These are phyloP conservation scores for Tulasnella sp. DNA, from an alignment of 768 basidiomycete genomes.

Conservation along the genomic window DNA sequence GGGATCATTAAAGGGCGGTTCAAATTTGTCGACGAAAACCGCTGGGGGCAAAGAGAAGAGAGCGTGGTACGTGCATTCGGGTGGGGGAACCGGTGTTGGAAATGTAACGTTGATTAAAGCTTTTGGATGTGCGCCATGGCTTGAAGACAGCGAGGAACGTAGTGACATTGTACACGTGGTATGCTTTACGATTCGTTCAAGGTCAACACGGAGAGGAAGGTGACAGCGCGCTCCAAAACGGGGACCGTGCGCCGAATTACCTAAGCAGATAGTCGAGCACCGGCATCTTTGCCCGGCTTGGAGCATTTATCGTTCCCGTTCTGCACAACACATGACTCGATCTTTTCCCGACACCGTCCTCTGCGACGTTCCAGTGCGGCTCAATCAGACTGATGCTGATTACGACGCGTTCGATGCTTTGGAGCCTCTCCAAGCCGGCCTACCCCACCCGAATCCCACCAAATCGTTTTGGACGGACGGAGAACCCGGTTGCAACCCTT, in stretches of 20 bases:
- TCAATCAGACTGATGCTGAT: background rate
- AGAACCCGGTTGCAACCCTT: slow-evolving; percentile 56
- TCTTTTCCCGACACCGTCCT: background rate
- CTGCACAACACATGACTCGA: slow-evolving; percentile 3
- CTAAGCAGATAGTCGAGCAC: background rate
- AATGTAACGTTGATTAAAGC: slow-evolving; percentile 12
- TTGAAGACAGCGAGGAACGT: slow-evolving; percentile 13
- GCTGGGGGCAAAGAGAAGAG: slow-evolving; percentile 40
- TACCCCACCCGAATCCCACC: slow-evolving; percentile 64
- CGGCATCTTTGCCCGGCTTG: background rate
- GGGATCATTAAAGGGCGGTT: slow-evolving; percentile 38
- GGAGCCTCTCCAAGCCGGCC: slow-evolving; percentile 25
- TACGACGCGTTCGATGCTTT: background rate
- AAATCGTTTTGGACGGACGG: slow-evolving; percentile 68
- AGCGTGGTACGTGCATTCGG: slow-evolving; percentile 37
- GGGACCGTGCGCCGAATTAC: background rate
- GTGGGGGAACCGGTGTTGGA: background rate
- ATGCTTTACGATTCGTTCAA: background rate
- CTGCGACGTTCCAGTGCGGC: slow-evolving; percentile 5
- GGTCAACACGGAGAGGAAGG: background rate
- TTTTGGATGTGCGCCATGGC: slow-evolving; percentile 19
- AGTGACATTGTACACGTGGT: background rate
- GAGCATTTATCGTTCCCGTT: too few relatives aligned
- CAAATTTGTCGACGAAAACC: slow-evolving; percentile 47
- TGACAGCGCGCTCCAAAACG: background rate